Evolutionary conservation across 208 protist genomes (phyloP).

Genomic region (Leishmania arabica): DNA sequence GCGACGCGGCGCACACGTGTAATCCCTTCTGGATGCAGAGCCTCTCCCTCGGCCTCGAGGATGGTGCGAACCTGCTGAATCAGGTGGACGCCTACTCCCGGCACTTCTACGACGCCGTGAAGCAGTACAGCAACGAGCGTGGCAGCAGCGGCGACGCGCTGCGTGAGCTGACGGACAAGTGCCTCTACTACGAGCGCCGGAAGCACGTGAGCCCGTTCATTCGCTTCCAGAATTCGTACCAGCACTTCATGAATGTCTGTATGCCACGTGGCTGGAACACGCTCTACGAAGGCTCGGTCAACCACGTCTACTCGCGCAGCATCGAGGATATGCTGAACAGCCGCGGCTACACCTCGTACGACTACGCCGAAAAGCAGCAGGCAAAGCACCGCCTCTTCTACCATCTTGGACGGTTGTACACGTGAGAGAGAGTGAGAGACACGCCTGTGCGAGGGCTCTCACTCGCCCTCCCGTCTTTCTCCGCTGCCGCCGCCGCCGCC

Average conservation of each 20-base stretch:
- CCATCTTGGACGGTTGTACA: conserved; percentile 84
- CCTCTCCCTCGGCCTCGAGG: conserved; percentile 83
- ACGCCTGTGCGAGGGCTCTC: background rate
- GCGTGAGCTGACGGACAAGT: conserved; percentile 83
- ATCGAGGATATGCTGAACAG: conserved; percentile 90
- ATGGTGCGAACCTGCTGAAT: conserved; percentile 77
- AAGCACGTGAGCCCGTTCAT: conserved; percentile 85
- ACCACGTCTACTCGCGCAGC: conserved; percentile 84
- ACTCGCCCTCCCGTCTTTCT: background rate
- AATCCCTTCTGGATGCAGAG: conserved; percentile 90
- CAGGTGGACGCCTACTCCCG: conserved; percentile 84
- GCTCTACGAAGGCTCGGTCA: conserved; percentile 77
- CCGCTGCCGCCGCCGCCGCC: background rate
- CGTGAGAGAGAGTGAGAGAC: conserved; percentile 26
- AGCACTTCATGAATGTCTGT: conserved; percentile 65
- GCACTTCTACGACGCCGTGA: conserved; percentile 88
- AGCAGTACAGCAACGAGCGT: conserved; percentile 88
- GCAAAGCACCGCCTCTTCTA: conserved; percentile 78
- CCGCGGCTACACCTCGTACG: conserved; percentile 89
- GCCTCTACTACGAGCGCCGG: conserved; percentile 79
- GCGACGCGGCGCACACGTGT: conserved; percentile 79
- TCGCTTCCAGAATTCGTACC: conserved; percentile 82
- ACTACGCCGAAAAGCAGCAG: conserved; percentile 90
- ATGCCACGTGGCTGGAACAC: conserved; percentile 67
- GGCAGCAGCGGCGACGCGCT: conserved; percentile 81